Base-by-base conservation (phyloP, 805 yeast genomes). In the Tetrapisispora namnaoensis region DNA sequence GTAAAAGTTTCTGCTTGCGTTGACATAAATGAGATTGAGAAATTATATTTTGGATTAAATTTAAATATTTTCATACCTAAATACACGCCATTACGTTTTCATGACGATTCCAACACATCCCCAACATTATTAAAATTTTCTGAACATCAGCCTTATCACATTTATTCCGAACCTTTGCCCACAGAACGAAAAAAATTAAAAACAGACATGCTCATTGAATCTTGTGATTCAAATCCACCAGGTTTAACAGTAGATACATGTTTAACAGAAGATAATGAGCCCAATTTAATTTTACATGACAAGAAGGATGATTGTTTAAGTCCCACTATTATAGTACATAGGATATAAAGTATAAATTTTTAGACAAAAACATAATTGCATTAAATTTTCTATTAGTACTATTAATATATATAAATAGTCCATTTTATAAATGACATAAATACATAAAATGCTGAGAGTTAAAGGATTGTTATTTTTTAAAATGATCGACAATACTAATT, bases 81-180 rank as follows among this genome's bases (percentile, higher is more conserved):
- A 13, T 17, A 42, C 4, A 11, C 44, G 4, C 5, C 20, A 18
- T 22, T 44, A 14, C 34, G 21, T 27, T 44, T 16, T 28, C 22
- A 27, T 44, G 27, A 27, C 18, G 42, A 44, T 24, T 24, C 28
- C 4, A 24, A 24, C 8, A 61, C 55, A 17, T 62, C 66, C 2
- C 67, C 68, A 8, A 63, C 65, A 6, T 44, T 61, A 46, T 40
- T 64, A 45, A 57, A 53, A 50, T 58, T 62, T 47, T 53, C 53
- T 16, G 50, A 53, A 16, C 55, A 60, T 38, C 53, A 57, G 17
- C 55, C 61, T 46, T 48, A 53, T 32, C 59, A 58, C 41, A 55
- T 52, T 42, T 64, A 64, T 45, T 54, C 57, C 48, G 68, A 64
- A 45, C 68, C 68, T 11, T 45, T 58, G 38, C 67, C 67, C 2